A percentile compares a stretch with the other conserved stretches of the same genome.
Conservation (phyloP, 805 yeast species). For the Wickerhamiella brachini region DNA sequence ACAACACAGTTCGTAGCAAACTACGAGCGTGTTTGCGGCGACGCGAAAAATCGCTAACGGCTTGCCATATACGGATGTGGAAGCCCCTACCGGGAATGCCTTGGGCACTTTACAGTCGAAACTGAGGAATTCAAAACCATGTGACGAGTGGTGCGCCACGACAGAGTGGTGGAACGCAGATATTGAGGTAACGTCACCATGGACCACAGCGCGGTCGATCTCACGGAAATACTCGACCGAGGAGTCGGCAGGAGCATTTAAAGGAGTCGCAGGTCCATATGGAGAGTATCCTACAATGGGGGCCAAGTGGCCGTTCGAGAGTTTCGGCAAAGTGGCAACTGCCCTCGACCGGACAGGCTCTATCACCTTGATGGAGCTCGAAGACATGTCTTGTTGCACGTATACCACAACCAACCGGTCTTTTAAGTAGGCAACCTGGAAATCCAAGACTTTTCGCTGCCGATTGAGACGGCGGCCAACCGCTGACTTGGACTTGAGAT, state of each 20-base stretch:
- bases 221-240: slow-evolving; percentile 31
- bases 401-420: slow-evolving; percentile 43
- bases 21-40: slow-evolving; percentile 37
- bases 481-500: slow-evolving; percentile 11
- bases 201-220: slow-evolving; percentile 35
- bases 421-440: slow-evolving; percentile 56
- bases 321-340: neutral
- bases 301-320: neutral
- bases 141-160: slow-evolving; percentile 44
- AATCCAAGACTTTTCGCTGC: slow-evolving; percentile 37
- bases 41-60: slow-evolving; percentile 38
- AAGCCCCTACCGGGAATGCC: slow-evolving; percentile 34
- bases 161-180: slow-evolving; percentile 53
- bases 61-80: slow-evolving; percentile 21
- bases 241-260: slow-evolving; percentile 3
- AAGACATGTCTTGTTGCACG: slow-evolving; percentile 34
- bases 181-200: slow-evolving; percentile 45
- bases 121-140: slow-evolving; percentile 54
- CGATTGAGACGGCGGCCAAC: slow-evolving; percentile 36
- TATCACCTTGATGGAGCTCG: slow-evolving; percentile 40
- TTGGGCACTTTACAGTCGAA: slow-evolving; percentile 43
- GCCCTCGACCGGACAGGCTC: slow-evolving; percentile 33
- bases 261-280: neutral
- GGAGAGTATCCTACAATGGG: neutral
- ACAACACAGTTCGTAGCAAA: slow-evolving; percentile 61